Base-by-base conservation (phyloP, 352 stramenopile genomes). In the Globisporangium uncinulatum region DNA sequence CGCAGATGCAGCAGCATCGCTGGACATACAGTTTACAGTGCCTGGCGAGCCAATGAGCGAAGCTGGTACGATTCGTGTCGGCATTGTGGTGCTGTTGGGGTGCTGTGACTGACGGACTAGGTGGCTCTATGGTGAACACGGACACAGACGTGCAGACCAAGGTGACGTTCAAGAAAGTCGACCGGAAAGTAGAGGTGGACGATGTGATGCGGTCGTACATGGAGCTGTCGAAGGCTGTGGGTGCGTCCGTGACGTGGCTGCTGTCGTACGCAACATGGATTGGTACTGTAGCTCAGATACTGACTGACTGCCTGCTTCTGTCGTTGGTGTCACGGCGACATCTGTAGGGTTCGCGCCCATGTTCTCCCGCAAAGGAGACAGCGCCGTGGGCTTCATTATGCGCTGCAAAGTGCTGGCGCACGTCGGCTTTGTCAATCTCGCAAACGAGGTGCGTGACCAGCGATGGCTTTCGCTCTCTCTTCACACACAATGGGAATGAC, bases 311-410 rank as follows among this genome's bases (percentile, higher is more conserved):
- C 24, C 24, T 29, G 24, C 24, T 29, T 29, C 24, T 54, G 55
- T 42, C 55, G 7, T 42, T 31, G 41, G 1, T n/a, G 5, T 39
- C 8, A 14, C 14, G 13, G 29, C 36, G 9, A 24, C 20, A 6
- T 17, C n/a, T 1, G 1, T 45, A 84, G 75, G 73, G 36, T 81
- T 53, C 60, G 72, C 5, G 51, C 65, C 49, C 3, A 59, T 86
- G n/a, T 86, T 89, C 37, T 79, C 73, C 2, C 71, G 74, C 7
- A 86, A 86, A 20, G 39, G 39, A 57, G 74, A 43, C 65, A 79
- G 20, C 15, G 31, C 41, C 51, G 66, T 58, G 57, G 70, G 3
- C 29, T 86, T 42, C 66, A 71, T 20, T 52, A 66, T 32, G 59
- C 83, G 17, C 37, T 63, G 65, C 9, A 58, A 83, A 0, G 61